Conservation (phyloP, 2,329 filamentous ascomycete species). For the Ophiostoma ulmi region DNA sequence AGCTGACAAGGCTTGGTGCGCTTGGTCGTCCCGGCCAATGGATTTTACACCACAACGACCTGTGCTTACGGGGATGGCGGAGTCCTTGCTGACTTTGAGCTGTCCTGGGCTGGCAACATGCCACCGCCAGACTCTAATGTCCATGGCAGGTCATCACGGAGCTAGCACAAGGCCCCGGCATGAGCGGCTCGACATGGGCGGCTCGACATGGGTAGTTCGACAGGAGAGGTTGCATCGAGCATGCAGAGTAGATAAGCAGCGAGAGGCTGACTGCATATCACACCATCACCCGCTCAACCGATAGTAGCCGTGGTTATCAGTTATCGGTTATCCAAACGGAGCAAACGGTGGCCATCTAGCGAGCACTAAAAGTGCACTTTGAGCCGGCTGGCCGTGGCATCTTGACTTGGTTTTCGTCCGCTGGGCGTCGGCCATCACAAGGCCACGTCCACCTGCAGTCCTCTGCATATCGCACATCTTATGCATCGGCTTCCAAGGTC, state of each 20-base stretch:
- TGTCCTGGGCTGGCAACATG: no score
- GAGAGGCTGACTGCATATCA: neutral
- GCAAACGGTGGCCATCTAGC: neutral
- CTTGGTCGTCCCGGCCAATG: no score
- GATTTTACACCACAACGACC: no score
- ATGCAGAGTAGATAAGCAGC: neutral
- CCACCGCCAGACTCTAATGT: no score
- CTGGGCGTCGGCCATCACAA: neutral
- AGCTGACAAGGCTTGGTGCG: no score
- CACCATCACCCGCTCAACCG: neutral
- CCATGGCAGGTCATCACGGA: neutral
- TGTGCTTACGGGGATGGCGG: no score
- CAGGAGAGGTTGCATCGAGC: neutral
- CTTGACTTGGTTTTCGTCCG: neutral
- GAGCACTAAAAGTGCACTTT: neutral
- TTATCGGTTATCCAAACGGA: neutral
- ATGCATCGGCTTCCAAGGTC: neutral
- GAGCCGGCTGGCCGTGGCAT: neutral
- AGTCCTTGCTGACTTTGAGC: no score
- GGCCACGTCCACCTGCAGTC: neutral
- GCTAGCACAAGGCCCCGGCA: neutral
- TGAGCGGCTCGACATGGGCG: neutral
- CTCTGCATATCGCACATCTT: neutral
- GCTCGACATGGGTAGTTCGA: neutral
- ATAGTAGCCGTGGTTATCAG: neutral